Evolutionary conservation across 164 flowering plant genomes (phyloP).

Genomic region (Nymphaea colorata): DNA sequence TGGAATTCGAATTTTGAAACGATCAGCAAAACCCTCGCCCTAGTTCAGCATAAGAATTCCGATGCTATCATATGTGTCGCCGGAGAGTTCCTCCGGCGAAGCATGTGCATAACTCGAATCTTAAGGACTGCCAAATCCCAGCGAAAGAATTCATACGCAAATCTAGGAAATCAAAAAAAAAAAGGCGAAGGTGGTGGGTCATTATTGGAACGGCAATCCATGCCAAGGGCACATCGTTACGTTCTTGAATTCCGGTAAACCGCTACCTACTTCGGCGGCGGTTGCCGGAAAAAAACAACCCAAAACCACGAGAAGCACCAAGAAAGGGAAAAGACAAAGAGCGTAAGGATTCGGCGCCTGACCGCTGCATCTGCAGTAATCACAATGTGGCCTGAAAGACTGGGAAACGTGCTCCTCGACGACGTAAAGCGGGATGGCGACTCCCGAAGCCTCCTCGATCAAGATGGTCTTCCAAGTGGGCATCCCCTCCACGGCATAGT

Average conservation of each 20-base stretch:
- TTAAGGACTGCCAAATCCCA: not conserved
- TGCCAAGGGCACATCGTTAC: too few species aligned
- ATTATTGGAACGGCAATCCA: too few species aligned
- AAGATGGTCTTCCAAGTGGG: conserved; percentile 59
- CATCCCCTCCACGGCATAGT: conserved; percentile 37
- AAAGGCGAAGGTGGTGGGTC: not conserved
- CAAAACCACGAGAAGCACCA: not conserved
- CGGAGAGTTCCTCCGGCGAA: not conserved
- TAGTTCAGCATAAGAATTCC: not conserved
- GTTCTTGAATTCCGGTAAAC: too few species aligned
- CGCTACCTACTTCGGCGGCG: too few species aligned
- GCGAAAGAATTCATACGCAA: not conserved
- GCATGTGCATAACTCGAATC: too few species aligned
- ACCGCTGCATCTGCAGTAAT: conserved; percentile 72
- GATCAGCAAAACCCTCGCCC: not conserved
- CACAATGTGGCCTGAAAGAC: conserved; percentile 49
- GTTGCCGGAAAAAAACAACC: too few species aligned
- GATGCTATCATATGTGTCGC: not conserved
- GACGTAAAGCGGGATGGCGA: conserved; percentile 56
- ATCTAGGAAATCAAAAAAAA: not conserved
- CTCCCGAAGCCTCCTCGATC: conserved; percentile 33
- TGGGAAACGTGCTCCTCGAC: conserved; percentile 48
- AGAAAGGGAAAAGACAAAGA: not conserved
- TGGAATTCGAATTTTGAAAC: conserved; percentile 9
- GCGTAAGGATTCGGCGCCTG: not conserved